Evolutionary conservation across 2,329 filamentous ascomycete genomes (phyloP), one percentile per base, ranked within the genome.

Genomic region (Daldinia sp.): DNA sequence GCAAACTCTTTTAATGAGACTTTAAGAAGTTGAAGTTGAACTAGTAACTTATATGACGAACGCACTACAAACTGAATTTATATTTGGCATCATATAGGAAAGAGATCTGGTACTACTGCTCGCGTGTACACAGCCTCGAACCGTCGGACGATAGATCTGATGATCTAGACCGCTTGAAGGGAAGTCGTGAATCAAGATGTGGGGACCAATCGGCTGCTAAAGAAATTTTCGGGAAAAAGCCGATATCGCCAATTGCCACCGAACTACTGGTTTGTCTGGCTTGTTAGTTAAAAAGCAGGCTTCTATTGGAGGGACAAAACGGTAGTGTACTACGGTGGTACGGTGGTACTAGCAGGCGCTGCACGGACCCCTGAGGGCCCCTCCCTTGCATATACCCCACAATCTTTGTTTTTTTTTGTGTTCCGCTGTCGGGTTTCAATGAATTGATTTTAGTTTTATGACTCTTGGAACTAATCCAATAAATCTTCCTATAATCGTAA

Each of bases 211-310:
- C 68, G 67, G 35, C 42, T 48, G 23, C 30, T 61, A 50, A 64
- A 66, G 46, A 68, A 66, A 59, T 58, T 60, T 68, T 71, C 54
- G 60, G 55, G 13, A 66, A 66, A 59, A 23, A 64, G 63, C 68
- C 65, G 68, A 71, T 66, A 71, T 71, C 68, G 68, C 68, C 65
- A 68, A 71, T 68, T 42, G 68, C 65, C 63, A 68, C 65, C 33
- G 30, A 46, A 30, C 18, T 9, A 60, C 41, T 60, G 54, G 64
- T 33, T 62, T 30, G 23, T 30, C 20, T 50, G n/a, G 41, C 41
- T 7, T 23, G 46, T 28, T 28, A 9, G 46, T 23, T 23, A 35
- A 35, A 35, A 35, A 35, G 2, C 20, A 23, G 20, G 20, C 20
- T 23, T 23, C 20, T 23, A 23, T 23, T 23, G 20, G 33, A 33